Evolutionary conservation across 441 rosid species (phyloP).

Genomic region (Pelargonium exstipulatum): DNA sequence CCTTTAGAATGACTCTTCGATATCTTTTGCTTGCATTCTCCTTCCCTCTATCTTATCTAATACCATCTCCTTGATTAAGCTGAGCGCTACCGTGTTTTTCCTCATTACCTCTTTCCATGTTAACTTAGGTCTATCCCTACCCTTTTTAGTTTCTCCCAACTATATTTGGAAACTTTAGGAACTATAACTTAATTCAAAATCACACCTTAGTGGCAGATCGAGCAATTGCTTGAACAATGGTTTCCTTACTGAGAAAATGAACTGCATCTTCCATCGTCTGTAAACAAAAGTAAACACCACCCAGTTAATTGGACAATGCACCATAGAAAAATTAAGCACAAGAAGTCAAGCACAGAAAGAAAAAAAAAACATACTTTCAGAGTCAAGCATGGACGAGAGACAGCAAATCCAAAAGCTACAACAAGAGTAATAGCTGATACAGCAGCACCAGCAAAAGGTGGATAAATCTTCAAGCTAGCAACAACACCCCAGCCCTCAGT

Average conservation of each 20-base stretch:
- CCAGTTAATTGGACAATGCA: not conserved
- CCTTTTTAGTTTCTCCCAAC: too few relatives aligned
- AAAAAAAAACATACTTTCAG: slow-evolving; percentile 55
- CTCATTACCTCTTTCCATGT: too few relatives aligned
- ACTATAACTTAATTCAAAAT: slow-evolving; percentile 9
- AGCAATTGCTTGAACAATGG: slow-evolving; percentile 92
- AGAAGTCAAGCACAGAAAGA: slow-evolving; percentile 13
- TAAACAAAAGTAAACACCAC: slow-evolving; percentile 28
- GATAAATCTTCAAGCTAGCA: slow-evolving; percentile 96
- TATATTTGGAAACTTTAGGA: slow-evolving; percentile 10
- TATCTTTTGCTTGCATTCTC: too few relatives aligned
- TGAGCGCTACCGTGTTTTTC: too few relatives aligned
- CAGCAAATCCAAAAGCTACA: slow-evolving; percentile 98
- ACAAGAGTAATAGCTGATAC: slow-evolving; percentile 98
- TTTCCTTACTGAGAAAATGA: slow-evolving; percentile 96
- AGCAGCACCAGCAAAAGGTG: slow-evolving; percentile 99
- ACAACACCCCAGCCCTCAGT: slow-evolving; percentile 99
- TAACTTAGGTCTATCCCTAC: too few relatives aligned
- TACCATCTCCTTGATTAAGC: too few relatives aligned
- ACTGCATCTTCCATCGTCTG: slow-evolving; percentile 99
- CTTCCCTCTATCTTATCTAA: too few relatives aligned
- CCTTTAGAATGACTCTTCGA: too few relatives aligned
- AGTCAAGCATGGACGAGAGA: slow-evolving; percentile 98
- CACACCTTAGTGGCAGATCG: slow-evolving; percentile 98
- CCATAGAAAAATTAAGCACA: slow-evolving; percentile 11